phyloP scores from a whole-genome alignment of 345 rosid genomes.

The Cochlearia excelsa region DNA sequence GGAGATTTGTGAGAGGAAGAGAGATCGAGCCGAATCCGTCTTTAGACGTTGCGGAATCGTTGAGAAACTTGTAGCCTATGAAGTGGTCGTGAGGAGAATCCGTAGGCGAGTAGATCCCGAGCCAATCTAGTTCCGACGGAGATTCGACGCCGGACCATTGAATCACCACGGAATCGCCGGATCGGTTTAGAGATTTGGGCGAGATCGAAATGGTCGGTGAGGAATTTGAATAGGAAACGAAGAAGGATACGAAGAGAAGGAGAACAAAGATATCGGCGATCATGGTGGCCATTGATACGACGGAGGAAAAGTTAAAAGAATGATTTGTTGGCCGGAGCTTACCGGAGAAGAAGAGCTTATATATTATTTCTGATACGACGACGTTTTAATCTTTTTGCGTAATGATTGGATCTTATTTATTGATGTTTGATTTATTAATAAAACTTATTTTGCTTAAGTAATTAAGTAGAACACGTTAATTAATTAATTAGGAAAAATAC shows the following conservation, averaged over 20 bases:
- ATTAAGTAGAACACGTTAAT: too few species aligned
- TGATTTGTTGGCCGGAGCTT: conserved; percentile 12
- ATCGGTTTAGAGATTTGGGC: conserved; percentile 49
- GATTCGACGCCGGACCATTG: conserved; percentile 71
- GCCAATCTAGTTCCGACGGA: conserved; percentile 81
- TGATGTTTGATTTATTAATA: too few species aligned
- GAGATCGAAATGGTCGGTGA: conserved; percentile 40
- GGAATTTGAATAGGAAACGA: conserved; percentile 29
- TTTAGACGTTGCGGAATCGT: conserved; percentile 50
- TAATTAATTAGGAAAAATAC: too few species aligned
- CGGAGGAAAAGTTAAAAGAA: neutral
- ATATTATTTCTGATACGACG: neutral
- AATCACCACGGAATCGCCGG: conserved; percentile 62
- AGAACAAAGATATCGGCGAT: conserved; percentile 31
- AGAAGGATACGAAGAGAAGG: conserved; percentile 21
- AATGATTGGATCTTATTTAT: neutral
- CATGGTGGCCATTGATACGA: conserved; percentile 11
- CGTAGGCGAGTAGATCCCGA: conserved; percentile 84
- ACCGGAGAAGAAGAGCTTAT: neutral
- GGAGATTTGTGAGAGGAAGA: conserved; percentile 66
- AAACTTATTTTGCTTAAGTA: too few species aligned
- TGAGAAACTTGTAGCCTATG: conserved; percentile 81
- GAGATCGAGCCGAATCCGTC: conserved; percentile 70
- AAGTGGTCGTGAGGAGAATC: conserved; percentile 60
- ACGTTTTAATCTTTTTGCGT: neutral